Conservation (phyloP, 108 stramenopile genomes). For the Tribonema minus region DNA sequence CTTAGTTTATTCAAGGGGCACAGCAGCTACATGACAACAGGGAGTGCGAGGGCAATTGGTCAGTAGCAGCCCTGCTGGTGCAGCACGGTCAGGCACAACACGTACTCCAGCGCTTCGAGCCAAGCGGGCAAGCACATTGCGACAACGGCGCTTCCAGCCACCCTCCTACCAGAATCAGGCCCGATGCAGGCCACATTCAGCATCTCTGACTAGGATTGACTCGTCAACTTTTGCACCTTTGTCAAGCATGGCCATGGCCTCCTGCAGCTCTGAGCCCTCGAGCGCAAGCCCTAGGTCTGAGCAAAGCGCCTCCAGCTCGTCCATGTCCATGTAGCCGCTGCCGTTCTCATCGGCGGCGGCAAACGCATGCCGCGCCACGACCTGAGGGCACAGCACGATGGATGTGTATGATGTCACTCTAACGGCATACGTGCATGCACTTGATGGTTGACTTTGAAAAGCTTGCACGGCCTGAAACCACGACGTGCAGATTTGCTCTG, state of each 20-base stretch:
- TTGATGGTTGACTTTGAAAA: no score
- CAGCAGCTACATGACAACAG: no score
- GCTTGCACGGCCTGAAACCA: no score
- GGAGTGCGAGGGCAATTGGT: no score
- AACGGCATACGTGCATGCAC: no score
- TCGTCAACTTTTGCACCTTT: not conserved
- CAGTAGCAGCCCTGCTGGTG: no score
- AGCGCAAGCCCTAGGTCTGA: conserved; percentile 1
- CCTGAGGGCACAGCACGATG: no score
- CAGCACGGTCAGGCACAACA: no score
- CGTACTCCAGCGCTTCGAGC: no score
- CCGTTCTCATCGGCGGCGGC: not conserved
- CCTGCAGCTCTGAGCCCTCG: not conserved
- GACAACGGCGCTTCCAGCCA: not conserved
- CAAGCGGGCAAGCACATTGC: not conserved
- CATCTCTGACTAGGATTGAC: not conserved
- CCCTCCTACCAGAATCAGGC: not conserved
- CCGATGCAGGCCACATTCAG: not conserved
- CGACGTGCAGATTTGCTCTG: no score
- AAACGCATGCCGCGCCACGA: conserved; percentile 1
- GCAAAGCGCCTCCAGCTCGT: not conserved
- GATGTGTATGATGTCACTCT: no score
- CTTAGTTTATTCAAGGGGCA: no score
- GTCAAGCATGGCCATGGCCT: not conserved
- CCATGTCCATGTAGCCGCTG: not conserved